A percentile compares a stretch with the other conserved stretches of the same genome.
These are phyloP conservation scores for Ogataea paraovalis DNA, from an alignment of 805 yeast species.

Conservation along the genomic window DNA sequence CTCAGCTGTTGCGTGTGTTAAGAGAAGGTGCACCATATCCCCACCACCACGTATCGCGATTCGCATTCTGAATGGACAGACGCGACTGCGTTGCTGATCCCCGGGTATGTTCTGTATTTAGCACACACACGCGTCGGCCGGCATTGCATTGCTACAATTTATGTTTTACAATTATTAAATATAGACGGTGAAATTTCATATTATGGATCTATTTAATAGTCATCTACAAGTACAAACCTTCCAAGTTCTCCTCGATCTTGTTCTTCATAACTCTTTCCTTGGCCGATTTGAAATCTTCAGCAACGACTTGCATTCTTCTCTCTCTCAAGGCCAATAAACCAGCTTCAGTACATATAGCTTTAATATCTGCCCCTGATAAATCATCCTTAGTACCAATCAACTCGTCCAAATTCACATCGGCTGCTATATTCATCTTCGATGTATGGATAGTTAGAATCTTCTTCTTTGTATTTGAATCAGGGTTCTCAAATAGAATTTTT, in stretches of 20 bases:
- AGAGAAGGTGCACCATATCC: no score
- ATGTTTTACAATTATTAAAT: no score
- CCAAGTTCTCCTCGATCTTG: slow-evolving; percentile 93
- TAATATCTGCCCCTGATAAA: slow-evolving; percentile 94
- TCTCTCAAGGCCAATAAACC: slow-evolving; percentile 94
- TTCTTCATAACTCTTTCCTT: slow-evolving; percentile 94
- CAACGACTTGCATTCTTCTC: slow-evolving; percentile 95
- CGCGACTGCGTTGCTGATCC: no score
- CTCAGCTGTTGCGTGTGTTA: no score
- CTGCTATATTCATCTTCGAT: slow-evolving; percentile 83
- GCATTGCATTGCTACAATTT: no score
- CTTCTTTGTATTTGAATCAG: slow-evolving; percentile 88
- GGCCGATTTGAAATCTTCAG: slow-evolving; percentile 88
- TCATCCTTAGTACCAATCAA: slow-evolving; percentile 90
- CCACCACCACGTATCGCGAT: no score
- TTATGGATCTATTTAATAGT: no score
- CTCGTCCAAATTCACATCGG: slow-evolving; percentile 85
- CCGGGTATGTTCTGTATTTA: no score
- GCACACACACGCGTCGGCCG: no score
- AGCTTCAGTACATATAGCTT: slow-evolving; percentile 97
- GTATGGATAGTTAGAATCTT: slow-evolving; percentile 92
- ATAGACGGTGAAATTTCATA: no score
- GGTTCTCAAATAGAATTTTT: slow-evolving; percentile 92
- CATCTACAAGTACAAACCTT: slow-evolving; percentile 70
- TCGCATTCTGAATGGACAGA: no score